Base-by-base conservation (phyloP, 2,329 filamentous ascomycete species). In the Fusarium sp. region DNA sequence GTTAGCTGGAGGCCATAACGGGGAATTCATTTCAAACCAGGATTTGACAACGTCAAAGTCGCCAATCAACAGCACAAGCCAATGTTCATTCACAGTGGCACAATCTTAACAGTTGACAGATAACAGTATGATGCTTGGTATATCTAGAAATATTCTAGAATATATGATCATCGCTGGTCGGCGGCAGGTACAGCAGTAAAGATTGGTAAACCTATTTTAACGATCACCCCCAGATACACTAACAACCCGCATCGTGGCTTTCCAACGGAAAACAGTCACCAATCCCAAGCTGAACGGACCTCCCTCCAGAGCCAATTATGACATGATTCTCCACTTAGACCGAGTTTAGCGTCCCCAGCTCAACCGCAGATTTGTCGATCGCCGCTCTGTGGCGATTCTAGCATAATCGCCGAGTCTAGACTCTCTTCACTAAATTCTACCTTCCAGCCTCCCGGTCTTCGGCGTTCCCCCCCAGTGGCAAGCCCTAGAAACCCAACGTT, bases 341-440 rank as follows among this genome's bases (percentile, higher is more conserved):
- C 32, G 35, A 49, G 27, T 30, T 35, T 42, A 10, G 44, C 35
- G 18, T 33, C 37, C 12, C 30, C 9, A 60, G 30, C 6, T 38
- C 35, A 33, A 23, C 14, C 44, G 30, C 27, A 15, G 11, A 44
- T 50, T 63, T 40, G 64, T 67, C 56, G 48, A 67, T 62, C 27
- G 5, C 32, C 12, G n/a, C 23, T 26, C 9, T 45, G 64, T 63
- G 64, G 57, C 64, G 45, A 33, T 41, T 5, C 18, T 13, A 27
- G 56, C 49, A 41, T 23, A 63, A 67, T 67, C 38, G 64, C 45
- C 38, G 30, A 66, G 50, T 67, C 64, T 63, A 68, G 64, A 68
- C 64, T 50, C 49, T 41, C n/a, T 30, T 32, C 26, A 20, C 27
- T 33, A 30, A 60, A 45, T 32, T 57, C 26, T 46, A 35, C 38